These are phyloP conservation scores for Claviceps sp. DNA, from an alignment of 2,329 filamentous ascomycete genomes.

Conservation along the genomic window DNA sequence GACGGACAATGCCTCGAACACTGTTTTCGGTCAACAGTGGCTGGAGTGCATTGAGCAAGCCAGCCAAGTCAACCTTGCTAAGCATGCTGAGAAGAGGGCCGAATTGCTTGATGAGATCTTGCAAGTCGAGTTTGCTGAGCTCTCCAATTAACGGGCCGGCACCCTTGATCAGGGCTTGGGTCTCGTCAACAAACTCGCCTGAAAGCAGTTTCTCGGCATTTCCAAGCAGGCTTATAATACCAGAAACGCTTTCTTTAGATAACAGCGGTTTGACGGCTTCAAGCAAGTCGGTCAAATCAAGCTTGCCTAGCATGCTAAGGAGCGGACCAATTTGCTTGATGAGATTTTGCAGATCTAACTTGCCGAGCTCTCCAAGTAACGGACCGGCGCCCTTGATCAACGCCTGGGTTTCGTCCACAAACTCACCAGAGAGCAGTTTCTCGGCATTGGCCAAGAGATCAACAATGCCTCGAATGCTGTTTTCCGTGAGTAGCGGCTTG, in stretches of 20 bases:
- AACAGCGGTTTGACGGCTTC: conserved; percentile 17
- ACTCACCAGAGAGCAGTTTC: neutral
- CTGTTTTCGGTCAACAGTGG: conserved; percentile 16
- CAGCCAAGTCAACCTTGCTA: conserved; percentile 18
- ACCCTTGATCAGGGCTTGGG: conserved; percentile 9
- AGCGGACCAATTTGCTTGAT: neutral
- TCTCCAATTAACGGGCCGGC: conserved; percentile 4
- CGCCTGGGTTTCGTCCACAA: neutral
- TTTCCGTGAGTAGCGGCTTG: conserved; percentile 14
- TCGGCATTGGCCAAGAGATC: neutral
- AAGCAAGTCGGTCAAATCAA: conserved; percentile 9
- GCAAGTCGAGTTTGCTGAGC: conserved; percentile 11
- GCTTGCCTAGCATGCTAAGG: neutral
- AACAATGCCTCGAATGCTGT: conserved; percentile 12
- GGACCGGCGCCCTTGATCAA: neutral
- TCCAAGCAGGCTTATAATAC: conserved; percentile 18
- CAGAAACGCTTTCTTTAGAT: conserved; percentile 10
- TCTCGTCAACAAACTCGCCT: conserved; percentile 15
- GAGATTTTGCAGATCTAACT: neutral
- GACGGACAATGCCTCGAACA: conserved; percentile 19
- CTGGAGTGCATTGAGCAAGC: conserved; percentile 14
- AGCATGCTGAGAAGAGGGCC: conserved; percentile 9
- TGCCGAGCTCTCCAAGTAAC: neutral
- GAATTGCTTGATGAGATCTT: conserved; percentile 16
- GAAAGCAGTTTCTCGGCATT: conserved; percentile 18